Percentiles rank a stretch among this genome's conserved stretches.
Conservation (phyloP, 2,329 filamentous ascomycete genomes). For the Hirsutella thompsonii region DNA sequence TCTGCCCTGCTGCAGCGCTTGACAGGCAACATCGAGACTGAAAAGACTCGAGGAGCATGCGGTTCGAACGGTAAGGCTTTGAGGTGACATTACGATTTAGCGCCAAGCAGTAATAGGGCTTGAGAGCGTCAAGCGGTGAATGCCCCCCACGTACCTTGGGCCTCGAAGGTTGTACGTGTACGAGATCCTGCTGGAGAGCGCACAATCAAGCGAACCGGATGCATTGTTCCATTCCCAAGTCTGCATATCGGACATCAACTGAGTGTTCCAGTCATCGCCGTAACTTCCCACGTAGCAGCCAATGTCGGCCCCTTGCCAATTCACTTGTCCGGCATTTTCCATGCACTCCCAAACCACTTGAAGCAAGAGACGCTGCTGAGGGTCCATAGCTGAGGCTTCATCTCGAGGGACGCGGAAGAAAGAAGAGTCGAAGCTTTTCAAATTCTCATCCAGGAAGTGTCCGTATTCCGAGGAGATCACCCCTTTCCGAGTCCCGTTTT, state of each 20-base stretch:
- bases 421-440: conserved; percentile 11
- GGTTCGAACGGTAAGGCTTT: not conserved
- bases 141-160: not conserved
- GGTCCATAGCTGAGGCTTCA: conserved; percentile 17
- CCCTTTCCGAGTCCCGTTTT: too few relatives aligned
- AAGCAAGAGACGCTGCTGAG: conserved; percentile 16
- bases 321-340: conserved; percentile 4
- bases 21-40: not conserved
- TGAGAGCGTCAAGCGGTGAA: too few relatives aligned
- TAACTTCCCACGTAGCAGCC: conserved; percentile 7
- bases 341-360: conserved; percentile 13
- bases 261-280: conserved; percentile 6
- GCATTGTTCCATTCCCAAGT: conserved; percentile 6
- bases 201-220: conserved; percentile 12
- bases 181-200: conserved; percentile 11
- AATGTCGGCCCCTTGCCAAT: conserved; percentile 1
- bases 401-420: conserved; percentile 11
- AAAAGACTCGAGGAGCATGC: not conserved
- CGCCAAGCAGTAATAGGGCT: not conserved
- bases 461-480: too few relatives aligned
- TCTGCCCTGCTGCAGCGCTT: not conserved
- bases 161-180: not conserved
- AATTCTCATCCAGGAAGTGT: conserved; percentile 12
- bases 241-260: conserved; percentile 4
- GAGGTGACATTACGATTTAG: not conserved